These are phyloP conservation scores for Aspergillus haitiensis DNA, from an alignment of 495 filamentous ascomycete species.

Conservation along the genomic window DNA sequence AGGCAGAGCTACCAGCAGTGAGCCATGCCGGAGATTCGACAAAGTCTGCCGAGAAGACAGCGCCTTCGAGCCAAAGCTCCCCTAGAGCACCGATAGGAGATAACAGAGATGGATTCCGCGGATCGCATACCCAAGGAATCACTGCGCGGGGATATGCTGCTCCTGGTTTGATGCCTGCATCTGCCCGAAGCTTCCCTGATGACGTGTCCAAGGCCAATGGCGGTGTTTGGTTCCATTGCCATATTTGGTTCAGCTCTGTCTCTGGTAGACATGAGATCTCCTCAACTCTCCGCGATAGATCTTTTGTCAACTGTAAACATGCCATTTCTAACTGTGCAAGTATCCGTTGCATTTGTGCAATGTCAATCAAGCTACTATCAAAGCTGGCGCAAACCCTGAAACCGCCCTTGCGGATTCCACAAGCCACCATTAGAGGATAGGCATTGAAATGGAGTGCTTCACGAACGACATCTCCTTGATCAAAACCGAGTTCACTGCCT, in stretches of 20 bases:
- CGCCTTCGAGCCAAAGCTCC: constrained; percentile 37
- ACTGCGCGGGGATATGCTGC: constrained; percentile 31
- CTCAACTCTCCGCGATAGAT: constrained; percentile 26
- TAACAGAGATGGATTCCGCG: constrained; percentile 32
- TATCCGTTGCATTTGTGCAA: constrained; percentile 45
- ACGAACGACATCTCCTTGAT: constrained; percentile 56
- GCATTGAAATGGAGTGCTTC: constrained; percentile 69
- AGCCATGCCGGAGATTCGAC: constrained; percentile 39
- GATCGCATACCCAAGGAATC: constrained; percentile 38
- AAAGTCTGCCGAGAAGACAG: constrained; percentile 27
- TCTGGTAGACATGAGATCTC: constrained; percentile 41
- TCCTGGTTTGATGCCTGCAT: constrained; percentile 29
- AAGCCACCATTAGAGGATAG: constrained; percentile 65
- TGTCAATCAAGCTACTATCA: constrained; percentile 48
- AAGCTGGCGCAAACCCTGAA: constrained; percentile 64
- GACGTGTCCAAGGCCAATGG: constrained; percentile 30
- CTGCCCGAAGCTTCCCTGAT: constrained; percentile 30
- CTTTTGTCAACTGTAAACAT: constrained; percentile 31
- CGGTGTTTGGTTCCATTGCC: constrained; percentile 38
- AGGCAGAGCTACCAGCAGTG: constrained; percentile 29
- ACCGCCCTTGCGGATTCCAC: constrained; percentile 54
- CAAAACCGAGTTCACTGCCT: constrained; percentile 51
- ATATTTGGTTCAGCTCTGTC: constrained; percentile 39
- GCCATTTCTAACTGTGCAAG: constrained; percentile 43
- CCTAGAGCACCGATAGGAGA: constrained; percentile 36